A percentile compares a stretch with the other conserved stretches of the same genome.
These are phyloP conservation scores for Lentinula sp. DNA, from an alignment of 768 basidiomycete species.

Conservation along the genomic window DNA sequence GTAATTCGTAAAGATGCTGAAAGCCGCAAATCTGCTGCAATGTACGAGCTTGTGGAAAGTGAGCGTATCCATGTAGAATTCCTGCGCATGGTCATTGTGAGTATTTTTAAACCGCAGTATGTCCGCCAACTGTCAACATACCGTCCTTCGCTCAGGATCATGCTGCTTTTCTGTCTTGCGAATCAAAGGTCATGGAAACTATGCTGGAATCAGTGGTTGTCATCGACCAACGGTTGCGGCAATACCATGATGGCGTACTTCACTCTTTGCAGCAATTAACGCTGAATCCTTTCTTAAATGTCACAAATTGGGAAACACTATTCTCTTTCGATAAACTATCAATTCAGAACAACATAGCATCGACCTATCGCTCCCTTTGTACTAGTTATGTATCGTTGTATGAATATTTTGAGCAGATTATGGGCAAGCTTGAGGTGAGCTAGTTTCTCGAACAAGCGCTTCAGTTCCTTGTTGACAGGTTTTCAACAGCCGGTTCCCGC, in stretches of 20 bases:
- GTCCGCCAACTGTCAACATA: not conserved
- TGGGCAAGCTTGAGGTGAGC: slow-evolving; percentile 16
- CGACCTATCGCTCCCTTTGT: slow-evolving; percentile 30
- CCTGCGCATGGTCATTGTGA: slow-evolving; percentile 23
- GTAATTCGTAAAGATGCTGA: slow-evolving; percentile 19
- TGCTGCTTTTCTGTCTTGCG: slow-evolving; percentile 21
- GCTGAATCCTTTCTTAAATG: not conserved
- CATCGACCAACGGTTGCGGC: slow-evolving; percentile 19
- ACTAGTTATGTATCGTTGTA: slow-evolving; percentile 24
- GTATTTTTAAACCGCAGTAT: slow-evolving; percentile 1
- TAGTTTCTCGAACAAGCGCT: not conserved
- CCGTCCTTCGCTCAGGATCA: slow-evolving; percentile 21
- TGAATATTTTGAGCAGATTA: slow-evolving; percentile 17
- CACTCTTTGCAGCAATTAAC: not conserved
- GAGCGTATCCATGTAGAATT: slow-evolving; percentile 24
- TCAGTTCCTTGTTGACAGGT: not conserved
- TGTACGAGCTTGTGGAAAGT: slow-evolving; percentile 26
- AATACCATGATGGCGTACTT: slow-evolving; percentile 20
- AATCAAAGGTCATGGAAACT: slow-evolving; percentile 11
- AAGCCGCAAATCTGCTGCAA: slow-evolving; percentile 16
- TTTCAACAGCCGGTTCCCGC: slow-evolving; percentile 13
- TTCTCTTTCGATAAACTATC: slow-evolving; percentile 20
- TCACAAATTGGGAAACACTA: slow-evolving; percentile 19
- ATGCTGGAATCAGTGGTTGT: slow-evolving; percentile 21
- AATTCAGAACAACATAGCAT: slow-evolving; percentile 21